Percentiles rank a stretch among this genome's conserved stretches.
Conservation (phyloP, 129 eudicot species). For the Helichrysum umbraculigerum region DNA sequence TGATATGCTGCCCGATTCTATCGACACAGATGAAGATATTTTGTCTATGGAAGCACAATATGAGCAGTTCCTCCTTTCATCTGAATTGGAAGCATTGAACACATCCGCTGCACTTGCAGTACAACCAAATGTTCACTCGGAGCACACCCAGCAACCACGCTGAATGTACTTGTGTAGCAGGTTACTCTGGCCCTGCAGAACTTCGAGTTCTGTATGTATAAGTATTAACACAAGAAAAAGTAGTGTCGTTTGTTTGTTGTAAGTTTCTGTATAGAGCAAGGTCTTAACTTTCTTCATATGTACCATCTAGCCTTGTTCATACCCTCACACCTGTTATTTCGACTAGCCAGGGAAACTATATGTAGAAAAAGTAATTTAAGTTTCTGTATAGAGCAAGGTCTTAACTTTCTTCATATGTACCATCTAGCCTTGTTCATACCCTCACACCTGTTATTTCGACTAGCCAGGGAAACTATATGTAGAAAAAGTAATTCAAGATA, state of each 20-base stretch:
- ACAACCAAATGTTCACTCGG: conserved; percentile 33
- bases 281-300: conserved; percentile 29
- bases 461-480: conserved; percentile 34
- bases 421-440: conserved; percentile 53
- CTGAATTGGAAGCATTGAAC: conserved; percentile 42
- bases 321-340: conserved; percentile 35
- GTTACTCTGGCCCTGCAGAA: conserved; percentile 32
- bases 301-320: conserved; percentile 55
- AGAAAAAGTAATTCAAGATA: conserved; percentile 25
- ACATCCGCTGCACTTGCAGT: conserved; percentile 24
- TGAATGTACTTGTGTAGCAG: conserved; percentile 29
- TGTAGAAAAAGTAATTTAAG: conserved; percentile 41
- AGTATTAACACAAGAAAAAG: conserved; percentile 14
- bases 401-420: conserved; percentile 20
- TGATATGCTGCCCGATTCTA: conserved; percentile 71
- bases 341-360: conserved; percentile 33
- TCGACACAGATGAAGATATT: conserved; percentile 83
- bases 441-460: conserved; percentile 34
- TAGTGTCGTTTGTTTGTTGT: conserved; percentile 36
- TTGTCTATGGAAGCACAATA: conserved; percentile 79
- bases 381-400: conserved; percentile 74
- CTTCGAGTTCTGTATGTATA: conserved; percentile 21
- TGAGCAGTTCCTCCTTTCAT: conserved; percentile 64
- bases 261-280: conserved; percentile 69
- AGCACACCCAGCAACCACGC: conserved; percentile 33